These are phyloP conservation scores for Fraxinus greggii DNA, from an alignment of 305 asterid genomes.

Conservation along the genomic window DNA sequence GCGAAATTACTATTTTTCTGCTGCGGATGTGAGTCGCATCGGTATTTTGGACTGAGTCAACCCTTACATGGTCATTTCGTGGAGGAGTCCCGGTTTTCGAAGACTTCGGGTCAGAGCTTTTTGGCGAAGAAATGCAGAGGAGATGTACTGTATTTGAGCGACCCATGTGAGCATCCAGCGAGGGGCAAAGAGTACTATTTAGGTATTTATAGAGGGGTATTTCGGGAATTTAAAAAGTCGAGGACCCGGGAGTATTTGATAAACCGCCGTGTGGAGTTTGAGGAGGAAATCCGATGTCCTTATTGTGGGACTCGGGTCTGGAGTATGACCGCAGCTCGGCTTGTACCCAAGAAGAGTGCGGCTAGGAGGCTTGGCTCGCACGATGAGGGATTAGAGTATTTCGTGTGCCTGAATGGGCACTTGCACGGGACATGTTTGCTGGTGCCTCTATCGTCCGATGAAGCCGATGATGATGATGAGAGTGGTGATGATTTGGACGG, in stretches of 20 bases:
- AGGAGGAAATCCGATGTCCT: constrained; percentile 53
- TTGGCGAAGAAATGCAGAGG: constrained; percentile 48
- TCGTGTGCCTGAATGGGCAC: constrained; percentile 77
- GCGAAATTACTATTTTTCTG: constrained; percentile 77
- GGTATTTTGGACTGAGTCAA: constrained; percentile 31
- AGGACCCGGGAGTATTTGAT: constrained; percentile 64
- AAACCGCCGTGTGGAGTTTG: constrained; percentile 41
- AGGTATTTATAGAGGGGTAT: constrained; percentile 70
- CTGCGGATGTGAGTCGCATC: constrained; percentile 64
- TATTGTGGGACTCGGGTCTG: constrained; percentile 68
- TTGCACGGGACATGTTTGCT: constrained; percentile 72
- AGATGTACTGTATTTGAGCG: constrained; percentile 66
- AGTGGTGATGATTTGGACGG: neutral
- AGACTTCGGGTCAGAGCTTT: constrained; percentile 78
- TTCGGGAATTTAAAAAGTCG: constrained; percentile 57
- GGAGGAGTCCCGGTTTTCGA: constrained; percentile 59
- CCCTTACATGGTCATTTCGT: constrained; percentile 54
- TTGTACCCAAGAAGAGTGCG: constrained; percentile 58
- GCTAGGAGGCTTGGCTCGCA: constrained; percentile 60
- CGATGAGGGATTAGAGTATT: constrained; percentile 60
- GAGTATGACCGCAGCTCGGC: constrained; percentile 76
- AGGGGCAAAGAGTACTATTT: constrained; percentile 37
- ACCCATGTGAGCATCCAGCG: constrained; percentile 67
- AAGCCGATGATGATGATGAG: neutral
- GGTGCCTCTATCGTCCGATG: constrained; percentile 51